Evolutionary conservation across 495 filamentous ascomycete species (phyloP), one percentile per base, ranked within the genome.

Genomic region (Podospora appendiculata): DNA sequence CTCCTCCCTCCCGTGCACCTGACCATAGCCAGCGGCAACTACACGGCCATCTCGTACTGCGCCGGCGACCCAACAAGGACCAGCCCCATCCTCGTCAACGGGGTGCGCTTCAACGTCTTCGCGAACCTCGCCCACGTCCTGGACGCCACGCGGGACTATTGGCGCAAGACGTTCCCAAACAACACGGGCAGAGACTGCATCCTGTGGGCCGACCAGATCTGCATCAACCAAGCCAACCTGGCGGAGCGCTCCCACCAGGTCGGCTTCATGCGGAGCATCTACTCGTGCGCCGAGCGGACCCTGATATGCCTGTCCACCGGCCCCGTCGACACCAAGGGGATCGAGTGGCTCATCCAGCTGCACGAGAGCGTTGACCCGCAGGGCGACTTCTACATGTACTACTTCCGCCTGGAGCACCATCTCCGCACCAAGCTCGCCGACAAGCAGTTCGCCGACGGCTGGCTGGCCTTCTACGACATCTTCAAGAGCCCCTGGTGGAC

Each of bases 191-290:
- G 13, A 9, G 36, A 47, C 8, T 18, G 38, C 25, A 19, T 51
- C 9, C 32, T 64, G 33, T 66, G 61, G 58, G 55, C 44, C 17
- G 44, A 46, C 44, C 25, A 51, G n/a, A 53, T 61, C 12, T 58
- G 58, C 43, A 58, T 61, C 45, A 47, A 67, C 48, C 61, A 64
- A 38, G 46, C 17, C 14, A 46, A 64, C 46, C 47, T 52, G 3
- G 52, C 52, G 5, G 64, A 67, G 46, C 48, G 59, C 7, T 53
- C 40, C 10, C 50, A 58, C 32, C 61, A 67, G 35, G 59, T 61
- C 3, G 50, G 44, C 18, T 33, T 46, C 18, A 46, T 46, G 44
- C 44, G 25, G 9, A 9, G 44, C 18, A 46, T 46, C 17, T 46
- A 46, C 25, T 3, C 44, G 2, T 46, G 17, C 9, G 44, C 44